Percentiles rank a stretch among this genome's conserved stretches.
Conservation (phyloP, 495 filamentous ascomycete species). For the Xylaria bambusicola region DNA sequence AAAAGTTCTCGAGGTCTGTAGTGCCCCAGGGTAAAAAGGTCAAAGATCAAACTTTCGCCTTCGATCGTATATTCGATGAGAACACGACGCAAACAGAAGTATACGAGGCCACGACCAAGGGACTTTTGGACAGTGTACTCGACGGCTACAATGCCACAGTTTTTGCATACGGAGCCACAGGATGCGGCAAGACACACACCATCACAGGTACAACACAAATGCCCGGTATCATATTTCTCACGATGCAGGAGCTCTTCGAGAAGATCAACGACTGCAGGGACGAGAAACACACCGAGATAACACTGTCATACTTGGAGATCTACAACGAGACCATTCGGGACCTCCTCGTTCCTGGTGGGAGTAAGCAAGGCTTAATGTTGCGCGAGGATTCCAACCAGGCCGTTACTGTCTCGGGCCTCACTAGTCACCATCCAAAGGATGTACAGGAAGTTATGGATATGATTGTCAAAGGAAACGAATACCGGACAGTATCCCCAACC, state of each 20-base stretch:
- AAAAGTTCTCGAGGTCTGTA: constrained; percentile 81
- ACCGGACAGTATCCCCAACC: constrained; percentile 93
- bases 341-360: constrained; percentile 80
- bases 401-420: constrained; percentile 89
- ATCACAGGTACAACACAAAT: constrained; percentile 93
- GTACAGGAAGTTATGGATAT: constrained; percentile 99
- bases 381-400: constrained; percentile 93
- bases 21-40: constrained; percentile 86
- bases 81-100: constrained; percentile 91
- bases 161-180: constrained; percentile 97
- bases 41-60: constrained; percentile 97
- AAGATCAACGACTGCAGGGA: constrained; percentile 81
- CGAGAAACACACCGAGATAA: constrained; percentile 87
- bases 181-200: constrained; percentile 97
- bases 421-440: constrained; percentile 80
- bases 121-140: constrained; percentile 87
- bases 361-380: constrained; percentile 86
- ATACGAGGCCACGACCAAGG: constrained; percentile 90
- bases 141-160: constrained; percentile 99
- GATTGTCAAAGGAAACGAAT: constrained; percentile 93
- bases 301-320: constrained; percentile 95
- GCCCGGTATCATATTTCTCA: constrained; percentile 97
- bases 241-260: constrained; percentile 98
- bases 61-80: constrained; percentile 97
- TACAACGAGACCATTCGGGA: constrained; percentile 99